Conservation (phyloP, 2,329 filamentous ascomycete species). For the Aphanocladium album region DNA sequence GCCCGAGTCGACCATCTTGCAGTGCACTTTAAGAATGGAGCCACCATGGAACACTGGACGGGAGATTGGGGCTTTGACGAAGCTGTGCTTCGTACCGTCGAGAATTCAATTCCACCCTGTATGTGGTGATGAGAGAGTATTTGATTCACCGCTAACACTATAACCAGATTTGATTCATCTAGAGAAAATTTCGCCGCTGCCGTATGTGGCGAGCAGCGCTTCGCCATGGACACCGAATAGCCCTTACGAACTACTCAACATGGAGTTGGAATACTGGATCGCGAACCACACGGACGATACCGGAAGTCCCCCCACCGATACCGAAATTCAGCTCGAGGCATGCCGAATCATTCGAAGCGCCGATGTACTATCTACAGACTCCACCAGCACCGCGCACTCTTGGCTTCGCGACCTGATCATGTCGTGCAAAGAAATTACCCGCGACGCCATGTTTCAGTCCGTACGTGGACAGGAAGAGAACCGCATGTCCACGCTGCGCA, state of each 20-base stretch:
- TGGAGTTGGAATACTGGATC: constrained; percentile 51
- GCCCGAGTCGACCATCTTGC: constrained; percentile 57
- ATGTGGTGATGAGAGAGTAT: constrained; percentile 36
- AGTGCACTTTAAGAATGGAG: constrained; percentile 61
- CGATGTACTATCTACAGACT: constrained; percentile 42
- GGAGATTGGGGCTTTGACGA: constrained; percentile 64
- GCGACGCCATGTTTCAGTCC: constrained; percentile 43
- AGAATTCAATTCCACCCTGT: constrained; percentile 63
- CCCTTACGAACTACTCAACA: constrained; percentile 56
- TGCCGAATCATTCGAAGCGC: constrained; percentile 53
- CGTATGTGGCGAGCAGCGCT: constrained; percentile 44
- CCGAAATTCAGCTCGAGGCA: constrained; percentile 51
- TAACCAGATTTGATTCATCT: constrained; percentile 57
- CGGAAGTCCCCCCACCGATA: constrained; percentile 40
- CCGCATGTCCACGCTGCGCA: constrained; percentile 40
- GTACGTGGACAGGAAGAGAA: constrained; percentile 39
- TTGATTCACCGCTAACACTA: constrained; percentile 33
- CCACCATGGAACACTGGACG: constrained; percentile 64
- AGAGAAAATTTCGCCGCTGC: constrained; percentile 53
- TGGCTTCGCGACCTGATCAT: constrained; percentile 59
- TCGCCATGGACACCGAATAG: constrained; percentile 45
- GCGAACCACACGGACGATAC: constrained; percentile 38
- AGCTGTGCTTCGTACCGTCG: constrained; percentile 56
- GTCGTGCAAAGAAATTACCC: constrained; percentile 37
- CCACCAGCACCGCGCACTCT: constrained; percentile 32